A percentile compares a stretch with the other conserved stretches of the same genome.
phyloP scores from a whole-genome alignment of 2,329 filamentous ascomycete genomes.

The Calycina marina region DNA sequence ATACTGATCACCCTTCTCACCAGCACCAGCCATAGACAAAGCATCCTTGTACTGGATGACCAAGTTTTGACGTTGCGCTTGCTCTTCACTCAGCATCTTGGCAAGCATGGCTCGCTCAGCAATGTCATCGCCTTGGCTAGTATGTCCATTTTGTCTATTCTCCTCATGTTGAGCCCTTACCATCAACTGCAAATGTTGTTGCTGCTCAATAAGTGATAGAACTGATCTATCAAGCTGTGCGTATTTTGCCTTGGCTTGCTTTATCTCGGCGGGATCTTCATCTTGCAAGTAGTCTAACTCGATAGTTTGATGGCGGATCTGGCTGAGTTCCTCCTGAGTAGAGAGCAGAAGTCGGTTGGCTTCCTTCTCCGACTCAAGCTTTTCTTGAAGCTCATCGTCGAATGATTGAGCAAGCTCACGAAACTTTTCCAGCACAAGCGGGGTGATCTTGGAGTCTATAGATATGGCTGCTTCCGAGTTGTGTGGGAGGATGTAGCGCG shows the following conservation, averaged over 20 bases:
- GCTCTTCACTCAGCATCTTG: constrained; percentile 40
- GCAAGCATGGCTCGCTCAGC: constrained; percentile 44
- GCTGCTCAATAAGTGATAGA: constrained; percentile 27
- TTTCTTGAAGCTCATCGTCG: constrained; percentile 62
- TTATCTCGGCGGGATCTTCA: constrained; percentile 11
- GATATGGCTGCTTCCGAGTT: constrained; percentile 53
- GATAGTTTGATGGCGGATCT: constrained; percentile 42
- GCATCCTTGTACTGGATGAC: constrained; percentile 56
- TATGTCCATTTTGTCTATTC: constrained; percentile 33
- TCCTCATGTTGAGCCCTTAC: constrained; percentile 30
- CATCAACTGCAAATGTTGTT: constrained; percentile 28
- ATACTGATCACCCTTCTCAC: constrained; percentile 62
- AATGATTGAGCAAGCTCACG: constrained; percentile 55
- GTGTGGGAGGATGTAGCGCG: constrained; percentile 20
- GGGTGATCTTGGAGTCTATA: constrained; percentile 53
- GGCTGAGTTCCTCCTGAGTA: constrained; percentile 51
- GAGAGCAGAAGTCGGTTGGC: constrained; percentile 50
- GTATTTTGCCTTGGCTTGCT: constrained; percentile 8
- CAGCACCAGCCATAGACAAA: constrained; percentile 52
- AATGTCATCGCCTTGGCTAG: constrained; percentile 24
- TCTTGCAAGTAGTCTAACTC: constrained; percentile 27
- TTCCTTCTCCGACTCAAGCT: constrained; percentile 54
- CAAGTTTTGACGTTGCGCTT: constrained; percentile 32
- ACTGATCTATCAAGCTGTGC: constrained; percentile 15
- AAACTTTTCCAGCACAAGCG: constrained; percentile 57